Base-by-base conservation (phyloP, 257 asterid species). In the Penstemon eatonii region DNA sequence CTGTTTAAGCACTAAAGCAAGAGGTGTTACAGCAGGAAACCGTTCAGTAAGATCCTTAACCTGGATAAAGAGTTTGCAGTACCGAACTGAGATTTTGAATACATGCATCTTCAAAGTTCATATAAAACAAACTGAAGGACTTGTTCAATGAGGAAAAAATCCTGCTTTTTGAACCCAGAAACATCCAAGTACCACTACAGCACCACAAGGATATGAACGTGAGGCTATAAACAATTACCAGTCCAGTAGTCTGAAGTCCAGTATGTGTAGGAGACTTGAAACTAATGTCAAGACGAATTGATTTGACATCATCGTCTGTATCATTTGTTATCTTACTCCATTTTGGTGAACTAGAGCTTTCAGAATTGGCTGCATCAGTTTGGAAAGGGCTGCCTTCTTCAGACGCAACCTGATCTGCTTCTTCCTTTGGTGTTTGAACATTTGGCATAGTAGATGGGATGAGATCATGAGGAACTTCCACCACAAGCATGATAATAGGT, bases 401-500 rank as follows among this genome's bases (percentile, higher is more conserved):
- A 75, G 80, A 69, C 68, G 80, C 75, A 55, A 56, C 74, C 73
- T 73, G 81, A 37, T 75, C 75, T 68, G 84, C 69, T 74, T 80
- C 95, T 69, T 81, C 80, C 66, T 83, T 86, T 40, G 85, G 76
- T 15, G 73, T 75, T 74, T 55, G 89, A 69, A 76, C 76, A 86
- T 69, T 81, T 64, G 89, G 64, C 50, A 80, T 73, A 59, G 87
- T 52, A 36, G 88, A 76, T 25, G 84, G 78, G 79, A 89, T 75
- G 72, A 89, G 83, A 78, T 87, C 95, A 65, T 65, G 85, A 44
- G 99, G 99, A 80, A 91, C 96, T 80, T 94, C 99, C 84, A 91
- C 96, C 80, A 91, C 96, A 81, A 94, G 95, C 99, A 89, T 94
- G 79, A 94, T 94, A 80, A 94, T 82, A 56, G 99, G 99, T 75